Base-by-base conservation (phyloP, 345 rosid genomes). In the Syzygium jambos region DNA sequence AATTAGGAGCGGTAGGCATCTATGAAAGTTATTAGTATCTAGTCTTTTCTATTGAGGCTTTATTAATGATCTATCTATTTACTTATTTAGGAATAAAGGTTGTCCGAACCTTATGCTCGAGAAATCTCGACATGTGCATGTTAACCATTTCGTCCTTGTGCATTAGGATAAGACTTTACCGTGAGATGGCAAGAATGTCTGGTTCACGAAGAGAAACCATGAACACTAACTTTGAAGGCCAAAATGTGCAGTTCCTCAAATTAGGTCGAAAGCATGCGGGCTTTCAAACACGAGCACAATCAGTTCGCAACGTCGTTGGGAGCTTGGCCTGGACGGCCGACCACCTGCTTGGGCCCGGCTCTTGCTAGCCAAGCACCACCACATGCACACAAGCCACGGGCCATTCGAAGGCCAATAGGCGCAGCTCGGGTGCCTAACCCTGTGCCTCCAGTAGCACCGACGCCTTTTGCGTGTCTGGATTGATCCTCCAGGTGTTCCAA, bases 21-120 rank as follows among this genome's bases (percentile, higher is more conserved):
- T 2, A 25, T 25, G 29, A 25, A 57, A 25, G 15, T 25, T 3
- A 57, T 25, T 57, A 57, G 14, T 11, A 57, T 59, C 30, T 59
- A 27, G 27, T 59, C 12, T 13, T 59, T 29, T 57, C 63, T 27
- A 59, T 25, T 25, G 65, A 15, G 65, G n/a, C 30, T 61, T 61
- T n/a, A 61, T 61, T 61, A 61, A 0, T 61, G 11, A 59, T 11
- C 65, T 8, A 61, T 61, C 4, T n/a, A n/a, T 6, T 61, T n/a
- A 61, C n/a, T 13, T 61, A 61, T n/a, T 61, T n/a, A 61, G 19
- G 19, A n/a, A n/a, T 61, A 14, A 61, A n/a, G 34, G 34, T 2
- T 61, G 17, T 6, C 38, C 30, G 9, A 30, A 61, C 34, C 73
- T n/a, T 61, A 14, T 0, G 0, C 9, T 61, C 1, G 5, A 7